phyloP scores from a whole-genome alignment of 2,329 filamentous ascomycete genomes.

The Ophiocordyceps sinensis region DNA sequence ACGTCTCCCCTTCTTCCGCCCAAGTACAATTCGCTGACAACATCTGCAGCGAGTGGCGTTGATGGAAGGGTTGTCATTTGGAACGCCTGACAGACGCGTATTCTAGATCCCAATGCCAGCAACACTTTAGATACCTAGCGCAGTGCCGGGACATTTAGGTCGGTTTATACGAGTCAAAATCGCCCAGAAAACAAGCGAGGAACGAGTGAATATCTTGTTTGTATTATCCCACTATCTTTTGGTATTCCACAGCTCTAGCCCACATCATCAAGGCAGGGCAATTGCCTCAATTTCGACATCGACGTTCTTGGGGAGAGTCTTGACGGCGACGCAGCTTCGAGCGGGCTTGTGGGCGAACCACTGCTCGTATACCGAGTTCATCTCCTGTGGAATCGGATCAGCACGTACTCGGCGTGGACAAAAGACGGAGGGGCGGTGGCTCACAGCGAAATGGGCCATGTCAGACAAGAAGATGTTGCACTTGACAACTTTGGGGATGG shows the following conservation, averaged over 20 bases:
- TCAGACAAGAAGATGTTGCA: constrained; percentile 82
- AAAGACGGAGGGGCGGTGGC: constrained; percentile 7
- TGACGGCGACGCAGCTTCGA: constrained; percentile 81
- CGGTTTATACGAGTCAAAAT: too few relatives aligned
- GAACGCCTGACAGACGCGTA: constrained; percentile 32
- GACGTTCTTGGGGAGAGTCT: constrained; percentile 73
- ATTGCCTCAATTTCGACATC: constrained; percentile 86
- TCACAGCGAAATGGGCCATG: constrained; percentile 70
- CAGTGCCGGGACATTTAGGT: too few relatives aligned
- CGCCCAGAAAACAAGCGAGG: too few relatives aligned
- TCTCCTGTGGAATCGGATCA: constrained; percentile 29
- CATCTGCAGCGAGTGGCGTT: constrained; percentile 54
- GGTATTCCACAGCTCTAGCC: constrained; percentile 2
- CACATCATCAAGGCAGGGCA: constrained; percentile 42
- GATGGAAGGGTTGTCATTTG: constrained; percentile 74
- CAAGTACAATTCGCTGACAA: constrained; percentile 11
- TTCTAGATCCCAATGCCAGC: not conserved
- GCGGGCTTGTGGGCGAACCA: constrained; percentile 75
- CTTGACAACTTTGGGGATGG: constrained; percentile 72
- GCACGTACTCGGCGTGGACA: not conserved
- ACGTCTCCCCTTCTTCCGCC: constrained; percentile 26
- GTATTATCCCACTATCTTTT: too few relatives aligned
- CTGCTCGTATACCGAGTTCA: constrained; percentile 77
- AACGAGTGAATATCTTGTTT: too few relatives aligned
- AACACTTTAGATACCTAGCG: not conserved